Evolutionary conservation across 2,329 filamentous ascomycete species (phyloP).

Genomic region (Rhynchosporium graminicola): DNA sequence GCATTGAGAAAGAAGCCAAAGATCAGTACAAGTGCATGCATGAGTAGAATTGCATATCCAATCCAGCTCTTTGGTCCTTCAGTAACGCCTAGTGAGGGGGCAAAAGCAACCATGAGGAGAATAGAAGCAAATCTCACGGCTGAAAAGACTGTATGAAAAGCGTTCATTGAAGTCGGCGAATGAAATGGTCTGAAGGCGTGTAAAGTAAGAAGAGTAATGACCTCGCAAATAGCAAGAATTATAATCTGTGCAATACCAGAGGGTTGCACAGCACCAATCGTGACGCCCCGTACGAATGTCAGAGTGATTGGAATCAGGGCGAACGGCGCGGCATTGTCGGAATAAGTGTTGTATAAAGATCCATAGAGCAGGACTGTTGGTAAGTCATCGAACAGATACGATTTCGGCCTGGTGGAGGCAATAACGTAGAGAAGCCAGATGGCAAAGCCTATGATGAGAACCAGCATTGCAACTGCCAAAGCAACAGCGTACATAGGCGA

Average conservation of each 20-base stretch:
- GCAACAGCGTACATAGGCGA: conserved; percentile 73
- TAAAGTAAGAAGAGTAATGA: conserved; percentile 83
- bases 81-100: conserved; percentile 76
- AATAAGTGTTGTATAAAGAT: conserved; percentile 95
- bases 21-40: conserved; percentile 82
- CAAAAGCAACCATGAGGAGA: conserved; percentile 78
- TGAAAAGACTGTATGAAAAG: conserved; percentile 87
- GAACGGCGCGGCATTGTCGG: conserved; percentile 87
- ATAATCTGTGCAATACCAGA: conserved; percentile 93
- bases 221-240: conserved; percentile 89
- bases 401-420: conserved; percentile 75
- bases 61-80: conserved; percentile 90
- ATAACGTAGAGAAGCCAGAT: conserved; percentile 82
- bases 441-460: conserved; percentile 71
- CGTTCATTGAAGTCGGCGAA: conserved; percentile 93
- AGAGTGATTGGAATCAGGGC: conserved; percentile 84
- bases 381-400: conserved; percentile 89
- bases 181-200: conserved; percentile 90
- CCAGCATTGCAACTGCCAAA: conserved; percentile 72
- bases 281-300: conserved; percentile 82
- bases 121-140: conserved; percentile 73
- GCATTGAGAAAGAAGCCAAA: conserved; percentile 95
- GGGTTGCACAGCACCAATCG: conserved; percentile 88
- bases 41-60: conserved; percentile 83
- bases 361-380: conserved; percentile 88